Evolutionary conservation across 2,329 filamentous ascomycete species (phyloP).

Genomic region (Xenosphaeropsis pyriputrescens): DNA sequence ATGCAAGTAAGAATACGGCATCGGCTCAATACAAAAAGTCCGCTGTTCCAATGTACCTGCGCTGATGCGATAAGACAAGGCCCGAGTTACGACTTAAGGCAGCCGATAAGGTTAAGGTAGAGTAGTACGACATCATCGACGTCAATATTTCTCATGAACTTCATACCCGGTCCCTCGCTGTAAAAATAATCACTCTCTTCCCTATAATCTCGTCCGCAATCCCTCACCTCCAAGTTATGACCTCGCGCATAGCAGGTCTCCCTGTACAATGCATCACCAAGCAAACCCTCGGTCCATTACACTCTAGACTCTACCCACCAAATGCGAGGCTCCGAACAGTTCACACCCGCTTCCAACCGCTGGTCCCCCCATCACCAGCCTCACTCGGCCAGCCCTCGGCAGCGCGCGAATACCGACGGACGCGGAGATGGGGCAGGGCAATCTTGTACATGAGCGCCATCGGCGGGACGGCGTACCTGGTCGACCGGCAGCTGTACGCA

Average conservation of each 20-base stretch:
- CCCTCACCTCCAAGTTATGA: conserved; percentile 11
- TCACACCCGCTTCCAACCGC: conserved; percentile 37
- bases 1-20: too few relatives aligned
- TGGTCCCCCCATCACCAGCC: conserved; percentile 63
- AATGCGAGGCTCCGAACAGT: background rate
- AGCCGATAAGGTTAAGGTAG: background rate
- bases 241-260: conserved; percentile 11
- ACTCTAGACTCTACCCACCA: background rate
- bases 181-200: too few relatives aligned
- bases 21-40: too few relatives aligned
- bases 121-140: background rate
- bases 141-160: background rate
- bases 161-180: background rate
- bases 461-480: conserved; percentile 45
- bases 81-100: too few relatives aligned
- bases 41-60: too few relatives aligned
- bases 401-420: conserved; percentile 56
- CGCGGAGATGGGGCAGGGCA: conserved; percentile 64
- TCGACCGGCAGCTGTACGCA: conserved; percentile 66
- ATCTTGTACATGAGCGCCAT: conserved; percentile 45
- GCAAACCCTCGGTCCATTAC: background rate
- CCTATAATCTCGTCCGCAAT: background rate
- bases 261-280: conserved; percentile 4
- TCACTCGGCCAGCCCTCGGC: conserved; percentile 59
- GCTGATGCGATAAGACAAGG: too few relatives aligned